Evolutionary conservation across 768 basidiomycete species (phyloP), one percentile per base, ranked within the genome.

Genomic region (Asterophora lycoperdoides): DNA sequence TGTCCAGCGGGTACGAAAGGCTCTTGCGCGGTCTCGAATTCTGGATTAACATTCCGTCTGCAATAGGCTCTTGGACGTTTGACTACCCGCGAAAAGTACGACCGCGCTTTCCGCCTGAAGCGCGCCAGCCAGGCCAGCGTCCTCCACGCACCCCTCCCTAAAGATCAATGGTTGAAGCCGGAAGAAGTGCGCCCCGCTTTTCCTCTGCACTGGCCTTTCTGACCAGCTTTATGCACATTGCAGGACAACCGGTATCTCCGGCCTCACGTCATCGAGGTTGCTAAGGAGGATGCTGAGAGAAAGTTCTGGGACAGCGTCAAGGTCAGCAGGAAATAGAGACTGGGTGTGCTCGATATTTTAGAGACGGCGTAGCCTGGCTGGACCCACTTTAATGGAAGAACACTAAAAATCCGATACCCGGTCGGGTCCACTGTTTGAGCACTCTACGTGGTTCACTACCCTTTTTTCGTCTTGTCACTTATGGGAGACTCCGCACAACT

Each of bases 161-260:
- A 89, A 66, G 83, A 84, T 15, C 73, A 92, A 64, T 93, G 91
- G 92, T 72, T 77, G 41, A 79, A 77, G 51, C 70, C 79, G 1
- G 77, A 79, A 53, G 86, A 96, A 70, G 95, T 96, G 60, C 63
- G 58, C 50, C 9, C n/a, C 23, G 5, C 18, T 5, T 10, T 47
- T 51, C 20, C 14, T 48, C 17, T 19, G 2, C 13, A 42, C n/a
- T n/a, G 34, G 14, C 29, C 26, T 19, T 18, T 20, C 29, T 41
- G 6, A 52, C 55, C 45, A 48, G 17, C 52, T 52, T 52, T 49
- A 3, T 23, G 23, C 14, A 20, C 7, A 18, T 23, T 23, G 6
- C 68, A 97, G 95, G 95, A 98, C 66, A 67, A 78, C 54, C 89
- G 93, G 50, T 98, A 96, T 79, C 82, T 98, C 59, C 78, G 75